phyloP scores from a whole-genome alignment of 2,329 filamentous ascomycete genomes.

The Colletotrichum sp. region DNA sequence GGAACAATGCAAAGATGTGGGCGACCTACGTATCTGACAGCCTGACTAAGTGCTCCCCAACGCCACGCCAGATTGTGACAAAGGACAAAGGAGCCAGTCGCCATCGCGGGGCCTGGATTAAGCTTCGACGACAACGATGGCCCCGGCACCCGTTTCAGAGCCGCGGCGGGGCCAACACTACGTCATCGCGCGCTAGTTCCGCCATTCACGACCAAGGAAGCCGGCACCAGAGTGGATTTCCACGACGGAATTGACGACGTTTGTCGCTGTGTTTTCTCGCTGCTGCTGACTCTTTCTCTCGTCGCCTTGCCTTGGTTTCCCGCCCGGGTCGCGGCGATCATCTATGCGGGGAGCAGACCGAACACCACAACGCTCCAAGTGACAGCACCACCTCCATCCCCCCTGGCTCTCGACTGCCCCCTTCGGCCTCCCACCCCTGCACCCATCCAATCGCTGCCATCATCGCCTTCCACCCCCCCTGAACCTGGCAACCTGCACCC shows the following conservation, averaged over 20 bases:
- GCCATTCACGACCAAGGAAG: not conserved
- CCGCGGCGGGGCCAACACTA: not conserved
- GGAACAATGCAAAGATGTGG: not conserved
- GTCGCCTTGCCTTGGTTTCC: not conserved
- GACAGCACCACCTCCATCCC: not conserved
- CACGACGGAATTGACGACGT: not conserved
- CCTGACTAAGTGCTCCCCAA: not conserved
- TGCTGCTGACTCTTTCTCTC: not conserved
- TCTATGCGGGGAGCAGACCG: slow-evolving; percentile 3
- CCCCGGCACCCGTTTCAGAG: slow-evolving; percentile 15
- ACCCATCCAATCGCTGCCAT: not conserved
- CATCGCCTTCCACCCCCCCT: not conserved
- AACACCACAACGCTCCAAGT: not conserved
- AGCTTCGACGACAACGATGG: slow-evolving; percentile 7
- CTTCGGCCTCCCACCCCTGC: not conserved
- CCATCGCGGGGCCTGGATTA: not conserved
- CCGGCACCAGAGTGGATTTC: not conserved
- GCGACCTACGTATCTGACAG: not conserved
- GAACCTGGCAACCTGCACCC: not conserved
- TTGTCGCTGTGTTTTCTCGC: not conserved
- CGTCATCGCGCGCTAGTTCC: slow-evolving; percentile 2
- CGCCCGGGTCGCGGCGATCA: not conserved
- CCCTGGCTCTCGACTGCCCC: not conserved
- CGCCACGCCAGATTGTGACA: not conserved
- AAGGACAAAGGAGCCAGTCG: not conserved